A percentile compares a stretch with the other conserved stretches of the same genome.
Conservation (phyloP, 495 filamentous ascomycete genomes). For the Penicillium canariense region DNA sequence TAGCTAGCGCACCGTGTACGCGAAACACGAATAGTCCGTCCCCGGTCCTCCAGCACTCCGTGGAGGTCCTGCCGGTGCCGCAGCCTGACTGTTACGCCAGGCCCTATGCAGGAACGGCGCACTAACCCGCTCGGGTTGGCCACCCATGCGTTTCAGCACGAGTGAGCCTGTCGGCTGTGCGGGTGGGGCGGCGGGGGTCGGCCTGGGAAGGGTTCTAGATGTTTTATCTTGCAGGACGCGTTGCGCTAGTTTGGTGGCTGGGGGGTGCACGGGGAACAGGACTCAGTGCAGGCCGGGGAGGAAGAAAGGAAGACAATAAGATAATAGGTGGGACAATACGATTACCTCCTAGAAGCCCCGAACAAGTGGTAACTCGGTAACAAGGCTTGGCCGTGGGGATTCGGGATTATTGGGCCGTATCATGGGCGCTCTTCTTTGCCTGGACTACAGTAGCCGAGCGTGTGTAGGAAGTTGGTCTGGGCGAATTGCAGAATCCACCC, state of each 20-base stretch:
- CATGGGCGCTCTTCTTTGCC: too few relatives aligned
- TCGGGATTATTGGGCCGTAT: too few relatives aligned
- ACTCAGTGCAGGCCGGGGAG: background rate
- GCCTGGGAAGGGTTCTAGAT: slow-evolving; percentile 4
- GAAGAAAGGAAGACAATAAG: background rate
- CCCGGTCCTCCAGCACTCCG: too few relatives aligned
- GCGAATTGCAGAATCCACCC: background rate
- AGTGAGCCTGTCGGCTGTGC: background rate
- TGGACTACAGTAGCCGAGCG: too few relatives aligned
- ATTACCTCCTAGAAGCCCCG: too few relatives aligned
- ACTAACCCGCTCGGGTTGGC: slow-evolving; percentile 10
- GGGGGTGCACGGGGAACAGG: background rate
- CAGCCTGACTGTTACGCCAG: background rate
- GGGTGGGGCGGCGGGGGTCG: background rate
- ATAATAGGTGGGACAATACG: background rate
- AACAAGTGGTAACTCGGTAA: too few relatives aligned
- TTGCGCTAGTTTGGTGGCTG: background rate
- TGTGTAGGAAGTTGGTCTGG: background rate
- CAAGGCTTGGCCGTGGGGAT: too few relatives aligned
- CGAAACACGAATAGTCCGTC: too few relatives aligned
- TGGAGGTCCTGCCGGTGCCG: too few relatives aligned
- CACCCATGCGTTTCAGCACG: background rate
- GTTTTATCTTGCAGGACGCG: too few relatives aligned
- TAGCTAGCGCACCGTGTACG: too few relatives aligned
- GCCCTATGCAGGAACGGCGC: slow-evolving; percentile 17